Evolutionary conservation across 2,329 filamentous ascomycete genomes (phyloP).

Genomic region (Aureobasidium sp.): DNA sequence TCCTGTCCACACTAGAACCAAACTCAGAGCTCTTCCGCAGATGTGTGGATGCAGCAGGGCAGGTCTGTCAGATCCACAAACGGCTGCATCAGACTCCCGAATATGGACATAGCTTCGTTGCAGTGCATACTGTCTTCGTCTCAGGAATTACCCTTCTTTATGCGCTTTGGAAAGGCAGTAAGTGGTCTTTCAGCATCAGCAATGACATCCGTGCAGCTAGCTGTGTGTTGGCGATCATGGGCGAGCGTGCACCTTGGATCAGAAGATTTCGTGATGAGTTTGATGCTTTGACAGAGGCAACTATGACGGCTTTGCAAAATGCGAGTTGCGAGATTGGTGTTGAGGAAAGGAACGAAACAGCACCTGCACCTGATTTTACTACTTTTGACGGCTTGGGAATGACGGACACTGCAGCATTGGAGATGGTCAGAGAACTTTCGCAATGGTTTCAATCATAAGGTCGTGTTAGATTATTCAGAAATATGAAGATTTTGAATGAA

Average conservation of each 20-base stretch:
- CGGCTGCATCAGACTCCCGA: not conserved
- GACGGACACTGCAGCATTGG: not conserved
- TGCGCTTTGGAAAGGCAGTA: not conserved
- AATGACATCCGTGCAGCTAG: not conserved
- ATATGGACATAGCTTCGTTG: not conserved
- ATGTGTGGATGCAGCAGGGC: not conserved
- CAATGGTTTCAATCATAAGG: not conserved
- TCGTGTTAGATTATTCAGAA: too few species aligned
- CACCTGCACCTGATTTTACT: not conserved
- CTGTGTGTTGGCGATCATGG: not conserved
- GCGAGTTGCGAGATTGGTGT: not conserved
- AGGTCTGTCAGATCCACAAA: conserved; percentile 3
- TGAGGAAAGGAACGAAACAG: not conserved
- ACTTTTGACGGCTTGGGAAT: not conserved
- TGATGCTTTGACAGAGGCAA: not conserved
- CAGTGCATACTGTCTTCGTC: not conserved
- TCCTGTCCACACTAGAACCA: not conserved
- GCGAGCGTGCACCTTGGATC: conserved; percentile 2
- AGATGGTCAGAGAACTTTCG: not conserved
- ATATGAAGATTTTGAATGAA: too few species aligned
- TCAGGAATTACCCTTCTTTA: not conserved
- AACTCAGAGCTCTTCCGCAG: not conserved
- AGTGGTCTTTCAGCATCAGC: not conserved
- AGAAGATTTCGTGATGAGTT: not conserved
- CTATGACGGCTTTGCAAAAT: not conserved